phyloP scores from a whole-genome alignment of 768 basidiomycete genomes.

The Rhodosporidiobolus sp. region DNA sequence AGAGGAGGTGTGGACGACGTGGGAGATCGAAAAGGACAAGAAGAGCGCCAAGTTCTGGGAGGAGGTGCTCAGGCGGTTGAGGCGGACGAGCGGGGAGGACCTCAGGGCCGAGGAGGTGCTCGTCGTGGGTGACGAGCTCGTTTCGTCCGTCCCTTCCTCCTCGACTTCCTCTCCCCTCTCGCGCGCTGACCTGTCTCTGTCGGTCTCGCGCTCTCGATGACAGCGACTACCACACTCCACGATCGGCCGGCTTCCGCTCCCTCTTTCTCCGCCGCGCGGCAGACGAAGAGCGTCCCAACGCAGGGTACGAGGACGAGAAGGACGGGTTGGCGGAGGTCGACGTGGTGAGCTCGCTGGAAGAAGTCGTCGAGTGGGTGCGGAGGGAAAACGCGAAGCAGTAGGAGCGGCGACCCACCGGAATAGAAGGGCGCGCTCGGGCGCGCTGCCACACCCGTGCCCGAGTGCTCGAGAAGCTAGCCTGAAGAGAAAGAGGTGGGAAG shows the following conservation, averaged over 20 bases:
- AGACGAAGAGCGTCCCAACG: background rate
- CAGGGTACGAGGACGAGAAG: constrained; percentile 20
- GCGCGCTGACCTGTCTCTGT: too few relatives aligned
- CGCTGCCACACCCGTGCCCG: too few relatives aligned
- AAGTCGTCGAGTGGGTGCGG: constrained; percentile 5
- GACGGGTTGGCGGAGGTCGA: background rate
- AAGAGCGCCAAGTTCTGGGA: constrained; percentile 15
- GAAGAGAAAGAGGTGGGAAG: too few relatives aligned
- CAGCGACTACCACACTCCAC: constrained; percentile 27
- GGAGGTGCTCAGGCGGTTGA: constrained; percentile 11
- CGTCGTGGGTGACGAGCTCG: constrained; percentile 30
- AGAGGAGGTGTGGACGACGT: background rate
- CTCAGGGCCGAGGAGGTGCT: constrained; percentile 16
- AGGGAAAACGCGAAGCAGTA: background rate
- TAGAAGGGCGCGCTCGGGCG: too few relatives aligned
- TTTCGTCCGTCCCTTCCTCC: constrained; percentile 7
- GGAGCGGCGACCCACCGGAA: too few relatives aligned
- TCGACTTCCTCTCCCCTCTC: too few relatives aligned
- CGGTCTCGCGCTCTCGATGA: too few relatives aligned
- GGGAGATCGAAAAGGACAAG: constrained; percentile 25
- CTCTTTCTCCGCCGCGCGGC: constrained; percentile 6
- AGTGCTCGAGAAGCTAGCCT: too few relatives aligned
- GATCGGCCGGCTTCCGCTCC: background rate
- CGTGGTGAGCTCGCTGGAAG: background rate
- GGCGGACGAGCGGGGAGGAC: background rate